phyloP scores from a whole-genome alignment of 306 rosid genomes.

The Pueraria montana region DNA sequence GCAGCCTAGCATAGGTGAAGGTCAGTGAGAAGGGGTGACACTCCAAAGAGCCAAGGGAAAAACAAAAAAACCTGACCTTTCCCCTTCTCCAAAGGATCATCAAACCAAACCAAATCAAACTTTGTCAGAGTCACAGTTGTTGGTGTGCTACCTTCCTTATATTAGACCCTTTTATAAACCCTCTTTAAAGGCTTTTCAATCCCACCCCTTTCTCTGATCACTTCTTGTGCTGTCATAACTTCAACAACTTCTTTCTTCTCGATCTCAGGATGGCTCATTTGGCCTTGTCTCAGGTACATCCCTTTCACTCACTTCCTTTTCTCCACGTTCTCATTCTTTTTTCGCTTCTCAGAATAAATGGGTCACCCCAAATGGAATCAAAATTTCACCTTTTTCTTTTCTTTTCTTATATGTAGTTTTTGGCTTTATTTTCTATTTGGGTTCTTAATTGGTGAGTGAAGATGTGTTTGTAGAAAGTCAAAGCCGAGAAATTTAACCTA shows the following conservation, averaged over 20 bases:
- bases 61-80: conserved; percentile 44
- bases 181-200: not conserved
- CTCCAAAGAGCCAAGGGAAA: conserved; percentile 37
- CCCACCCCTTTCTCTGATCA: not conserved
- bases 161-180: not conserved
- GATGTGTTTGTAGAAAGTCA: conserved; percentile 3
- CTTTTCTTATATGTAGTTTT: not conserved
- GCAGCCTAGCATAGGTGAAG: not conserved
- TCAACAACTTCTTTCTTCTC: not conserved
- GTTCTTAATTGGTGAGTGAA: not conserved
- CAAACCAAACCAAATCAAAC: not conserved
- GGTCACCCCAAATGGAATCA: conserved; percentile 32
- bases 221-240: not conserved
- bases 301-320: not conserved
- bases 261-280: conserved; percentile 54
- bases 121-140: not conserved
- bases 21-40: not conserved
- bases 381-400: conserved; percentile 35
- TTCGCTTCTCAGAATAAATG: not conserved
- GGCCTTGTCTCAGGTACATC: conserved; percentile 54
- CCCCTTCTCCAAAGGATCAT: conserved; percentile 52
- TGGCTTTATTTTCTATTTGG: conserved; percentile 20
- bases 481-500: conserved; percentile 9
- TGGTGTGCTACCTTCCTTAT: conserved; percentile 24
- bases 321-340: conserved; percentile 31